Conservation (phyloP, 148 eudicot genomes). For the Dianthus caryophyllus region DNA sequence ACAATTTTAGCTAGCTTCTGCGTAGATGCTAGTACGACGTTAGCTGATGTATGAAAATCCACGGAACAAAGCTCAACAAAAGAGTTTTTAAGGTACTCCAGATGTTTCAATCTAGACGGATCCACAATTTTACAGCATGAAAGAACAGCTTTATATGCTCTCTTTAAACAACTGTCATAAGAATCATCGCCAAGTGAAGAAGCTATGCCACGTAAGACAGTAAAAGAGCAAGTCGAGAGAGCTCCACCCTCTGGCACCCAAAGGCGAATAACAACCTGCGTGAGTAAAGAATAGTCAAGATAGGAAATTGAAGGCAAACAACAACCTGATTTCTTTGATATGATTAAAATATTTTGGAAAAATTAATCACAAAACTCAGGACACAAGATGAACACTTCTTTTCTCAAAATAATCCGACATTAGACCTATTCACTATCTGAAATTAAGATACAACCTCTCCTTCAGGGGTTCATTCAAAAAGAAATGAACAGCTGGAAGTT, state of each 20-base stretch:
- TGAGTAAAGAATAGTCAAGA: constrained; percentile 14
- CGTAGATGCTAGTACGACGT: constrained; percentile 50
- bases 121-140: constrained; percentile 50
- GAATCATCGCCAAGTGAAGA: constrained; percentile 45
- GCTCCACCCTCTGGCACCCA: constrained; percentile 73
- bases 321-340: too few species aligned
- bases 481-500: too few species aligned
- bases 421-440: not conserved
- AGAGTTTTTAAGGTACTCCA: constrained; percentile 52
- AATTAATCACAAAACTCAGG: too few species aligned
- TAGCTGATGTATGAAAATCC: constrained; percentile 62
- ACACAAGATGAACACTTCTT: too few species aligned
- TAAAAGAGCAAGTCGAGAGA: constrained; percentile 67
- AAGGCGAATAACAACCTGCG: constrained; percentile 67
- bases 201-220: constrained; percentile 55
- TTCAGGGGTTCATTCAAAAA: not conserved
- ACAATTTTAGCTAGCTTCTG: constrained; percentile 62
- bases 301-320: not conserved
- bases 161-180: constrained; percentile 64
- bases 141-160: constrained; percentile 52
- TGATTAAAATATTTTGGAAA: too few species aligned
- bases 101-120: constrained; percentile 40
- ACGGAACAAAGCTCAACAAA: constrained; percentile 68
- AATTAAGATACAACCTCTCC: not conserved
- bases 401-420: not conserved